phyloP scores from a whole-genome alignment of 345 rosid species.

The Adansonia digitata region DNA sequence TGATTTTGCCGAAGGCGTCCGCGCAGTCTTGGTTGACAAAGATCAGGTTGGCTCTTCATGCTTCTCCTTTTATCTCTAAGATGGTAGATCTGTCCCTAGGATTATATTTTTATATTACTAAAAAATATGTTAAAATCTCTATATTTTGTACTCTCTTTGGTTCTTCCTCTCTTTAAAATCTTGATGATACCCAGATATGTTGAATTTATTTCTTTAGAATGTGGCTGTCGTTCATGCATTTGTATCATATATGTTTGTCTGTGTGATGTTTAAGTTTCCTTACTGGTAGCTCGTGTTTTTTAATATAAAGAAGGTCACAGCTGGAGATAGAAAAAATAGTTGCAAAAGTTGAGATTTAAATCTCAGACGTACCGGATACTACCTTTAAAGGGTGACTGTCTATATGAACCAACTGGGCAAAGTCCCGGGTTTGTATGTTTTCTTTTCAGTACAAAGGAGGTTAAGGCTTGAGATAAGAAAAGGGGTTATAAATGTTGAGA shows the following conservation, averaged over 20 bases:
- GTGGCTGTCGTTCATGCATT: neutral
- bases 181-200: neutral
- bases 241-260: neutral
- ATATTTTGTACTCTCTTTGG: neutral
- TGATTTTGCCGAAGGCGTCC: conserved; percentile 89
- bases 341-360: too few relatives aligned
- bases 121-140: neutral
- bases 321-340: too few relatives aligned
- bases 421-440: too few relatives aligned
- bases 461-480: too few relatives aligned
- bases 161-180: neutral
- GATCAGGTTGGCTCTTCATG: conserved; percentile 61
- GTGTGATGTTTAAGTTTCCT: neutral
- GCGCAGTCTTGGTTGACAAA: conserved; percentile 91
- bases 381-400: too few relatives aligned
- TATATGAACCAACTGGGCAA: too few relatives aligned
- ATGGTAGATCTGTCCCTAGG: neutral
- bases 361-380: too few relatives aligned
- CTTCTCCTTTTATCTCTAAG: neutral
- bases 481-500: too few relatives aligned
- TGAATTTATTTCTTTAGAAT: neutral
- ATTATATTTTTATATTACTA: neutral
- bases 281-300: neutral
- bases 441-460: too few relatives aligned
- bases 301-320: too few relatives aligned